Conservation (phyloP, 148 eudicot genomes). For the Spergularia bocconei region DNA sequence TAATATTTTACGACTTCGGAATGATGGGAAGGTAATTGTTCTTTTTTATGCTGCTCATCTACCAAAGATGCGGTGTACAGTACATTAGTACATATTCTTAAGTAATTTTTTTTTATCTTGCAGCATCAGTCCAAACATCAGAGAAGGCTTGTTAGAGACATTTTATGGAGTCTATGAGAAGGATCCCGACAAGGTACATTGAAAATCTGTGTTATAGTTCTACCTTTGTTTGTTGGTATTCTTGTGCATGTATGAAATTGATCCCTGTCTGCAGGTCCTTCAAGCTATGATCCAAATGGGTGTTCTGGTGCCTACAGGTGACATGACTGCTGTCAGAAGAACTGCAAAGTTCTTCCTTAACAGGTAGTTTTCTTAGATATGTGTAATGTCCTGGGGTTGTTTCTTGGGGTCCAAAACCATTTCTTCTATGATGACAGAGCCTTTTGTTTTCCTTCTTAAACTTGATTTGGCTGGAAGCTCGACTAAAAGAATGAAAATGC, state of each 20-base stretch:
- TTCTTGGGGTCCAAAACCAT: not conserved
- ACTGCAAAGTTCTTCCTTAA: constrained; percentile 93
- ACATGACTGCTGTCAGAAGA: constrained; percentile 93
- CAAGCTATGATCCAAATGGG: constrained; percentile 98
- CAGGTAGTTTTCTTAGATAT: constrained; percentile 43
- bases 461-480: not conserved
- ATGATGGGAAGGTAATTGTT: constrained; percentile 94
- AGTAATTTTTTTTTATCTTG: constrained; percentile 26
- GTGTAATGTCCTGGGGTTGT: not conserved
- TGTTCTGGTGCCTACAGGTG: constrained; percentile 97
- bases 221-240: not conserved
- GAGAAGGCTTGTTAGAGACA: constrained; percentile 88
- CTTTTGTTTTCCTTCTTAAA: not conserved
- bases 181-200: constrained; percentile 82
- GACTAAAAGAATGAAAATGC: no score
- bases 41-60: not conserved
- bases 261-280: constrained; percentile 58
- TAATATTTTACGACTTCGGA: constrained; percentile 97
- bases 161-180: constrained; percentile 98
- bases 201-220: constrained; percentile 14
- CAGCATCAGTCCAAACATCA: constrained; percentile 92
- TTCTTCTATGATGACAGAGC: not conserved
- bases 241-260: not conserved
- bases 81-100: not conserved
- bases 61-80: constrained; percentile 13